Conservation (phyloP, 306 rosid species). For the Malus fusca region DNA sequence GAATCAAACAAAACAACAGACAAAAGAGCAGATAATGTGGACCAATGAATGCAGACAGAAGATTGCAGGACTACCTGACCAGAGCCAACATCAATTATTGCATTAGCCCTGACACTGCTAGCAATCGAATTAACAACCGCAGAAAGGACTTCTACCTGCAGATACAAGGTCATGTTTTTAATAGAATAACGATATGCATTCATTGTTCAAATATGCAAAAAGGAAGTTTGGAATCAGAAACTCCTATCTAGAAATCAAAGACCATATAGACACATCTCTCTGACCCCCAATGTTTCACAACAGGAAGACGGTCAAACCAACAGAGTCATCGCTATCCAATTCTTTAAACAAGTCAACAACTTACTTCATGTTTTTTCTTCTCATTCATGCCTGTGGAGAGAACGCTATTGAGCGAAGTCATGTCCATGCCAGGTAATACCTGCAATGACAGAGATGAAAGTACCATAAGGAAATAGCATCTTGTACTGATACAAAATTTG, state of each 20-base stretch:
- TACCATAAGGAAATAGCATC: background rate
- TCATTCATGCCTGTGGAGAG: conserved; percentile 83
- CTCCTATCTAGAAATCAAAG: background rate
- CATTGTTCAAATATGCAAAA: conserved; percentile 8
- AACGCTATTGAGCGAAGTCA: conserved; percentile 54
- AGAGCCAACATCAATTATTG: conserved; percentile 84
- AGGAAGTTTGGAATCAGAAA: background rate
- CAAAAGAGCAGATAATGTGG: background rate
- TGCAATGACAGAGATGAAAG: conserved; percentile 24
- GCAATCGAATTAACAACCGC: conserved; percentile 54
- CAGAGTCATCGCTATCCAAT: background rate
- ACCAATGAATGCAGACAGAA: conserved; percentile 2
- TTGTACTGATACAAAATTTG: background rate
- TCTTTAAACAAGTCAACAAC: conserved; percentile 18
- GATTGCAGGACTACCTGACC: conserved; percentile 62
- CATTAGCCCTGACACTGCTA: conserved; percentile 35
- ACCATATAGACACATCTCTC: background rate
- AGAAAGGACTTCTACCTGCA: conserved; percentile 77
- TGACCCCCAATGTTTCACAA: background rate
- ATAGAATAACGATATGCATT: conserved; percentile 13
- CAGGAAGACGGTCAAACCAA: background rate
- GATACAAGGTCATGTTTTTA: conserved; percentile 9
- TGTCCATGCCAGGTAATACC: conserved; percentile 55
- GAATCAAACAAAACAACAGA: background rate
- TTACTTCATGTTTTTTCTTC: conserved; percentile 81